Conservation (phyloP, 176 grass and related monocot genomes). For the Puya raimondii region DNA sequence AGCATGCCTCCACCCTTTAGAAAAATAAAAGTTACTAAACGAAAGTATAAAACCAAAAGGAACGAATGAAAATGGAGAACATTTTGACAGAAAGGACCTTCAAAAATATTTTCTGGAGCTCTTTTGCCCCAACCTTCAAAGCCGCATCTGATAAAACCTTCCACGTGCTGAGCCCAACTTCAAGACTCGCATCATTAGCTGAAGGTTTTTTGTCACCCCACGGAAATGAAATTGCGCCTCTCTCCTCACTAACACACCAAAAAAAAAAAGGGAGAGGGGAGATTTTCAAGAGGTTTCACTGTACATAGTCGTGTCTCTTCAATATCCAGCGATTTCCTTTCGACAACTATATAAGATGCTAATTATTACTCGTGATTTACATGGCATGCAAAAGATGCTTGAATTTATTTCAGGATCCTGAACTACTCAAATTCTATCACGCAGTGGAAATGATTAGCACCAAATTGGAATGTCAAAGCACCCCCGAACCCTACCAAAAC, state of each 20-base stretch:
- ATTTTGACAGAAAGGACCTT: constrained; percentile 40
- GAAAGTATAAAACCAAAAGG: constrained; percentile 12
- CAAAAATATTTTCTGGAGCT: constrained; percentile 55
- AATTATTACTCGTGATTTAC: no score
- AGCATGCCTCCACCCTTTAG: constrained; percentile 72
- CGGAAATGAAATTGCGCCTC: constrained; percentile 38
- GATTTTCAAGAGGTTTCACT: constrained; percentile 11
- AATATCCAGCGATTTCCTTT: not conserved
- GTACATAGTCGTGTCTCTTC: not conserved
- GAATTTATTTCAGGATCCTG: no score
- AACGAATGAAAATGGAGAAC: not conserved
- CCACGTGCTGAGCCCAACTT: constrained; percentile 64
- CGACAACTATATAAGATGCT: no score
- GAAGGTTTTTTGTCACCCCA: constrained; percentile 44
- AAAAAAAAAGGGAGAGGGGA: not conserved
- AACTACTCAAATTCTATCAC: no score
- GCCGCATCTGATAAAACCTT: constrained; percentile 47
- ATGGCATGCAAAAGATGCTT: no score
- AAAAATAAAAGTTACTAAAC: constrained; percentile 20
- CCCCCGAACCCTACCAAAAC: no score
- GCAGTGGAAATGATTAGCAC: no score
- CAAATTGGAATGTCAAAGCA: no score
- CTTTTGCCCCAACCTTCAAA: constrained; percentile 63
- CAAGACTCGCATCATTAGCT: constrained; percentile 38
- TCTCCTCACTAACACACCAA: constrained; percentile 13